Evolutionary conservation across 169 alveolate species (phyloP), one percentile per base, ranked within the genome.

Genomic region (Blepharisma undulans): DNA sequence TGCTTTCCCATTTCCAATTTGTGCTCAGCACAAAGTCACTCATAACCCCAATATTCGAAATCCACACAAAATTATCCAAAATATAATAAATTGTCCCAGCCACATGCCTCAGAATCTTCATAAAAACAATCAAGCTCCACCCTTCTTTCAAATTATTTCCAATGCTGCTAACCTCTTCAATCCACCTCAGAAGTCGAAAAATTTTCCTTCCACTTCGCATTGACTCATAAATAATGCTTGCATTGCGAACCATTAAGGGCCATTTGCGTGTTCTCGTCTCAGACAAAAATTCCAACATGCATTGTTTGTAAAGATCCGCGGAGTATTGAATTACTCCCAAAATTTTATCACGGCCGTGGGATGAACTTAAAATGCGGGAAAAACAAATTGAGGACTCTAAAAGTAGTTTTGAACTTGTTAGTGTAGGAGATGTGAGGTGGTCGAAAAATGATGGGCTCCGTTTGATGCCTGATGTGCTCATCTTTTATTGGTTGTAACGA

Each of bases 331-430:
- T 29, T 4, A 78, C 29, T 27, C 86, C 71, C 7, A 78, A 78
- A 78, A 78, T 32, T 78, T 78, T 78, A 78, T 78, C 86, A 27
- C 86, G 86, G 29, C 86, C 86, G 10, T 25, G 34, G 10, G 86
- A 78, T 29, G 25, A 21, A 22, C 86, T 25, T 4, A 78, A 32
- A 32, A 78, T 78, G 60, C 14, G 86, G 25, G 86, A 25, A n/a
- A 78, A 27, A 78, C 86, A 48, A 48, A 48, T 48, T 21, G 78
- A 82, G 34, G 60, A 34, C 25, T 48, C 33, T 22, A 82, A 22
- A 21, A 82, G 29, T 12, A 82, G 34, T 30, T 82, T 27, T 21
- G 89, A 82, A 3, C 89, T 78, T 59, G 33, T 82, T 21, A 48
- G 16, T 32, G 89, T 82, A 1, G 89, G 89, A 22, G 33, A 21